Evolutionary conservation across 1,139 yeast genomes (phyloP), one percentile per base, ranked within the genome.

Genomic region (Saccharomycopsis crataegensis): DNA sequence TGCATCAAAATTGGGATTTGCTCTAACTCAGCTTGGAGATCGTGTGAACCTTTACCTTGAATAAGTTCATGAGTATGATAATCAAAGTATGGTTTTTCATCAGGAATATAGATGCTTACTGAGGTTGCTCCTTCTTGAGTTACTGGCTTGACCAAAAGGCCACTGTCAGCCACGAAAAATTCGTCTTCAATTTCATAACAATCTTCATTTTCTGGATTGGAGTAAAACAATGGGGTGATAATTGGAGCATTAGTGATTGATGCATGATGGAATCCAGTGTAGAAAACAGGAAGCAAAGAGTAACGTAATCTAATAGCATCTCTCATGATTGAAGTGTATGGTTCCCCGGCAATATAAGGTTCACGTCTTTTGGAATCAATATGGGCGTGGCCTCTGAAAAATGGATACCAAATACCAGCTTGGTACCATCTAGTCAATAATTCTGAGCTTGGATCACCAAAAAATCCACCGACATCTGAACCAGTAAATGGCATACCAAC

Each of bases 401-500:
- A 94, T 45, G 99, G 99, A 67, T 91, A 91, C 83, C 95, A 93
- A 32, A 87, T 80, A 57, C 96, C 99, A 1, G 96, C 77, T 67
- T 93, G 99, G 67, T 91, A 91, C 99, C 99, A 93, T 63, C 99
- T 77, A 0, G 88, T 79, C 58, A 89, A 72, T 57, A 94, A 69
- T 62, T 93, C 98, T 44, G 78, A 75, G 1, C 82, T 72, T 0
- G 99, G 99, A 65, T 93, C 79, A 7, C 96, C 96, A 64, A 90
- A 90, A 65, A 94, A 93, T 0, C 99, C 99, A 38, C 97, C 98
- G 43, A 93, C 94, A 70, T 93, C 99, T 3, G 96, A 94, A 6
- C 99, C 99, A 3, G 87, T 79, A 70, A 91, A 91, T 40, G 97
- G 96, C 84, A 83, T 83, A 6, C 96, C 96, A 1, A 81, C 87